Base-by-base conservation (phyloP, 225 moss, liverwort and hornwort species). In the Ulota crispa region DNA sequence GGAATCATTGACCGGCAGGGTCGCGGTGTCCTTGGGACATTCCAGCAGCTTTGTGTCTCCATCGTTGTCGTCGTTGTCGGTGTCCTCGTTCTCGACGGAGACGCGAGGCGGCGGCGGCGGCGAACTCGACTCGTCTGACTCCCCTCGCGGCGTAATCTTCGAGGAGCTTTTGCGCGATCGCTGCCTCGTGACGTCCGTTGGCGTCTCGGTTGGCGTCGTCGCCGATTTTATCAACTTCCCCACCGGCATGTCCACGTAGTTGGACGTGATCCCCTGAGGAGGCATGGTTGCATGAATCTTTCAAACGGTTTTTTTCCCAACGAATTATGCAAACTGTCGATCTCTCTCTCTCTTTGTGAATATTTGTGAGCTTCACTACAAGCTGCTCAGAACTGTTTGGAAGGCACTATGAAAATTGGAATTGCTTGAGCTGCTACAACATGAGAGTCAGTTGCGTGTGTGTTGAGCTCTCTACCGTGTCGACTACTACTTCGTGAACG, bases 191-290 rank as follows among this genome's bases (percentile, higher is more conserved):
- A 71, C 36, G 27, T 71, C 71, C 36, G 20, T 0, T 9, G 86
- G 83, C 21, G 86, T 47, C 42, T 30, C 3, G 32, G 81, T 72
- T 0, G 75, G 20, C 4, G 64, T 26, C 24, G 47, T 16, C 64
- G 54, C 54, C 34, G 80, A 28, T 78, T 83, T 81, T 78, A 71
- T 53, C 41, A 72, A 2, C 65, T 59, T 68, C 23, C 26, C 83
- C 7, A 83, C 60, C 16, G 80, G 83, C 86, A 86, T 84, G 55
- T 56, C 81, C 43, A 74, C 83, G 31, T 65, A 86, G 55, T 37
- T 47, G 1, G 81, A 78, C 53, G 81, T 59, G 34, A 80, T 71
- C 41, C 66, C 83, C 68, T 86, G 88, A 2, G 86, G 88, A 83
- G 88, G 86, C 88, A 89, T 89, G 6, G 27, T 78, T 57, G 77